Evolutionary conservation across 352 stramenopile species (phyloP), one percentile per base, ranked within the genome.

Genomic region (Phytophthora idaei): DNA sequence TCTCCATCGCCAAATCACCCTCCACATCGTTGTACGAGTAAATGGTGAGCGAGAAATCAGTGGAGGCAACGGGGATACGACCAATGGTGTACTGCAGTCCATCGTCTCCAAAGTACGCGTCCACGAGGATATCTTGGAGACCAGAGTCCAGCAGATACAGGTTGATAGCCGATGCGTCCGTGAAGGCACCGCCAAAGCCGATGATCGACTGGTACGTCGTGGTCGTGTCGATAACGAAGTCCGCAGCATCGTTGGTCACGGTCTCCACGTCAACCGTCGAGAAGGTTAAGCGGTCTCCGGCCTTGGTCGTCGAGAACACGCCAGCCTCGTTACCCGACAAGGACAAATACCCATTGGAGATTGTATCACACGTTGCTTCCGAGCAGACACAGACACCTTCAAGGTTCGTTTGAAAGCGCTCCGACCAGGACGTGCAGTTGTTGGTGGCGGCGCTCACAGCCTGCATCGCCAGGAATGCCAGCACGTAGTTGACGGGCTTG

Each of bases 121-220:
- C 78, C 36, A 96, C 54, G 34, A 95, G 58, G 36, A 83, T 65
- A 21, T 91, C 66, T 52, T 96, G 88, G 5, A 94, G 62, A 7
- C 59, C 70, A 1, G 70, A 51, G 5, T 75, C 62, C 46, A 97
- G 72, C 61, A 81, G 68, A 57, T 89, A 82, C 45, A 96, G 71
- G 56, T 96, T 95, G 60, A 94, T 88, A 21, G 89, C 77, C 37
- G 89, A 78, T 3, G 88, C 67, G 57, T 97, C 91, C 8, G 90
- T 97, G 77, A 97, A 97, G 25, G 91, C 89, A 15, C 90, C 91
- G 9, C 91, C 91, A 61, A 97, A 97, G 11, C 91, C 91, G 29
- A 89, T 76, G 45, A 97, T 95, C 60, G 87, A 75, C 69, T 97
- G 83, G 76, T 82, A 91, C 54, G 66, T 88, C 29, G 70, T 75